Evolutionary conservation across 2,329 filamentous ascomycete species (phyloP).

Genomic region (Paraconiothyrium brasiliense): DNA sequence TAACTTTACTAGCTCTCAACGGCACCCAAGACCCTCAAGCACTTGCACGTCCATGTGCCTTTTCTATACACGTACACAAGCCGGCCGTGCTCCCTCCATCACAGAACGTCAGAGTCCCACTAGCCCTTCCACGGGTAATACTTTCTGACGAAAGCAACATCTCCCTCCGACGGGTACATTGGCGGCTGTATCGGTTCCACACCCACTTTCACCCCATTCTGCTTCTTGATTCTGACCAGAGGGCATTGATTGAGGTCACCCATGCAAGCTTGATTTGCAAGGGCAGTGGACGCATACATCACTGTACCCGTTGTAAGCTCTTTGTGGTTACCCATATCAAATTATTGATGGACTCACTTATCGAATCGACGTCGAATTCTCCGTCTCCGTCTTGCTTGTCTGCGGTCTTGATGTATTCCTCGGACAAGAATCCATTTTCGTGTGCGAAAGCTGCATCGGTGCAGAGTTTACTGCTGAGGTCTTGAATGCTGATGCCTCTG

Average conservation of each 20-base stretch:
- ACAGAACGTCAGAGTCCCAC: not conserved
- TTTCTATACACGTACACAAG: too few species aligned
- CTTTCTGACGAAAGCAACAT: not conserved
- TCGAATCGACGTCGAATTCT: not conserved
- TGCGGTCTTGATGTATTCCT: not conserved
- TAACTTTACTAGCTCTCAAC: too few species aligned
- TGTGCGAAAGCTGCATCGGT: not conserved
- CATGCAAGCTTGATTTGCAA: not conserved
- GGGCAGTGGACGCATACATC: not conserved
- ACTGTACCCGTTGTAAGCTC: not conserved
- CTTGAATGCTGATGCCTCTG: not conserved
- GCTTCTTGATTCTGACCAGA: not conserved
- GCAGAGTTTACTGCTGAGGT: not conserved
- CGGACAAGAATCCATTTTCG: not conserved
- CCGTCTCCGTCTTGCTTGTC: not conserved
- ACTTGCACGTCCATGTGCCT: too few species aligned
- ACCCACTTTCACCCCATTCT: slow-evolving; percentile 2
- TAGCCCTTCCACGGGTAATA: slow-evolving; percentile 10
- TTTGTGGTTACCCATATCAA: too few species aligned
- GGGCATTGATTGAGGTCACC: not conserved
- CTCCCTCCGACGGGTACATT: not conserved
- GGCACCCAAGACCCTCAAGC: too few species aligned
- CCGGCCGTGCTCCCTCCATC: not conserved
- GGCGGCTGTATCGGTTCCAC: not conserved
- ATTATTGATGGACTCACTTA: not conserved